Evolutionary conservation across 257 asterid genomes (phyloP).

Genomic region (Salvia rosmarinus): DNA sequence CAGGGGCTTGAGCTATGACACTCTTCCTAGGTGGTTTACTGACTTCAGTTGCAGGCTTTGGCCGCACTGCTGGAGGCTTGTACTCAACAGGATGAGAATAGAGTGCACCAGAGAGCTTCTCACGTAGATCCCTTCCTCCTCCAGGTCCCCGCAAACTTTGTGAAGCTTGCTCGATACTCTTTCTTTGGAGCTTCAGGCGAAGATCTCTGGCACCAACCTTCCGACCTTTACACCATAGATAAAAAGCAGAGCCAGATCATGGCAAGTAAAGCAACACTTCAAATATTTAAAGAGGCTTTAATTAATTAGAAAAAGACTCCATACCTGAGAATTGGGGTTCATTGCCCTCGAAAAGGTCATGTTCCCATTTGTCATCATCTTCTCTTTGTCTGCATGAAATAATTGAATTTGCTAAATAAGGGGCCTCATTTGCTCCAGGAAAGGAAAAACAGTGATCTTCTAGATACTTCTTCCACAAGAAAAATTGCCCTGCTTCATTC

Average conservation of each 20-base stretch:
- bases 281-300: not conserved
- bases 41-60: conserved; percentile 61
- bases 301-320: conserved; percentile 13
- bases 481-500: conserved; percentile 36
- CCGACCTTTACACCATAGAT: conserved; percentile 48
- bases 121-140: conserved; percentile 87
- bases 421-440: conserved; percentile 29
- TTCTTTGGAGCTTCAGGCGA: conserved; percentile 92
- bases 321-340: conserved; percentile 60
- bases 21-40: conserved; percentile 65
- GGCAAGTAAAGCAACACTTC: conserved; percentile 24
- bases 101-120: conserved; percentile 79
- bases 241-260: conserved; percentile 24
- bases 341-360: conserved; percentile 65
- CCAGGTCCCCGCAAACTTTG: conserved; percentile 68
- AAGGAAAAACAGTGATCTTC: conserved; percentile 32
- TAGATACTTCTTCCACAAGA: conserved; percentile 33
- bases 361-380: conserved; percentile 91
- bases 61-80: conserved; percentile 49
- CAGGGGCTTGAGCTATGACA: conserved; percentile 61
- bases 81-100: conserved; percentile 56
- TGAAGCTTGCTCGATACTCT: conserved; percentile 57
- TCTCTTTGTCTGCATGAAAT: conserved; percentile 73
- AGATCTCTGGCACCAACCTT: conserved; percentile 78
- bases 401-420: conserved; percentile 33